phyloP scores from a whole-genome alignment of 768 basidiomycete species.

The Cystobasidium ongulense region DNA sequence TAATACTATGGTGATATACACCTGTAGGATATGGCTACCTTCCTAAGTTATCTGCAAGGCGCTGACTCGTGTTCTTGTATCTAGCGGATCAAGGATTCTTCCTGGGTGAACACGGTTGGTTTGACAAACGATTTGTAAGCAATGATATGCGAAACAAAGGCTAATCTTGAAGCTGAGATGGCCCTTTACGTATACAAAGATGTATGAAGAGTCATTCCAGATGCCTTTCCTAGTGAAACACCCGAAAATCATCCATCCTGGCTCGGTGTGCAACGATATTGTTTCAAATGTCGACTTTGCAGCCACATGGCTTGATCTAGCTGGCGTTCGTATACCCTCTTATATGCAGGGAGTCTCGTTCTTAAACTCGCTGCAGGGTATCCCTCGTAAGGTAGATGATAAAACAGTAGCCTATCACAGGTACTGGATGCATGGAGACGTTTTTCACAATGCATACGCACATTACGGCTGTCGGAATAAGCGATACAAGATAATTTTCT shows the following conservation, averaged over 20 bases:
- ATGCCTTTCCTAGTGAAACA: conserved; percentile 32
- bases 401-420: conserved; percentile 32
- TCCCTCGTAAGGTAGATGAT: not conserved
- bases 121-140: conserved; percentile 38
- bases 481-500: conserved; percentile 40
- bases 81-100: conserved; percentile 38
- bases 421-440: conserved; percentile 33
- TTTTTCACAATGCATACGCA: conserved; percentile 34
- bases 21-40: conserved; percentile 16
- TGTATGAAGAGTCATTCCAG: conserved; percentile 36
- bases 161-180: too few relatives aligned
- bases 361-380: conserved; percentile 5
- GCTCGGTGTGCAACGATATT: conserved; percentile 31
- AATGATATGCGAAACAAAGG: too few relatives aligned
- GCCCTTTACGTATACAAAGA: not conserved
- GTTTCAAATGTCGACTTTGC: conserved; percentile 34
- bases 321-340: conserved; percentile 1
- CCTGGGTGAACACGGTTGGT: conserved; percentile 40
- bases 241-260: conserved; percentile 25
- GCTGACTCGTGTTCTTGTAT: too few relatives aligned
- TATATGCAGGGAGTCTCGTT: conserved; percentile 34
- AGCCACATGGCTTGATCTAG: conserved; percentile 31
- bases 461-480: conserved; percentile 36
- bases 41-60: too few relatives aligned
- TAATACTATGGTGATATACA: conserved; percentile 39